Evolutionary conservation across 176 grass and related monocot species (phyloP).

Genomic region (Tillandsia leiboldiana): DNA sequence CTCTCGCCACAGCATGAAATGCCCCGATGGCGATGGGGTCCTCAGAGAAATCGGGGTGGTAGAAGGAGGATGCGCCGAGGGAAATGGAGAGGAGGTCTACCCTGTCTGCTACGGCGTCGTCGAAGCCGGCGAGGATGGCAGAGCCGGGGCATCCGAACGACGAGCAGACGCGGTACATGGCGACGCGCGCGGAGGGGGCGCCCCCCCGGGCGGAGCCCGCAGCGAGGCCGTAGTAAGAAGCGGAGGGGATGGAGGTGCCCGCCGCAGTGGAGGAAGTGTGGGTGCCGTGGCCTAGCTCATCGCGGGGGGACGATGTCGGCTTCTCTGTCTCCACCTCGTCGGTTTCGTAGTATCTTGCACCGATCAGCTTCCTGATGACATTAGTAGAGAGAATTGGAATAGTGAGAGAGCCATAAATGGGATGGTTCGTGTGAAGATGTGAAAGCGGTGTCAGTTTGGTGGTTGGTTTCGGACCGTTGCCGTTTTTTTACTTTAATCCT

Average conservation of each 20-base stretch:
- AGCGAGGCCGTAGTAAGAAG: slow-evolving; percentile 77
- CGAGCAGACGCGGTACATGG: slow-evolving; percentile 72
- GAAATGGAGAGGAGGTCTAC: slow-evolving; percentile 67
- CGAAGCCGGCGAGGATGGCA: slow-evolving; percentile 72
- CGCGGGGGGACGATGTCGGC: slow-evolving; percentile 26
- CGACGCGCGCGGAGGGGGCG: slow-evolving; percentile 37
- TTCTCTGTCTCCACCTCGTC: neutral
- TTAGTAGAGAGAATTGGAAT: neutral
- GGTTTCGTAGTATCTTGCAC: slow-evolving; percentile 61
- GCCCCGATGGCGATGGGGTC: slow-evolving; percentile 81
- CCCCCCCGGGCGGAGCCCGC: slow-evolving; percentile 59
- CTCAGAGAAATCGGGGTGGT: slow-evolving; percentile 34
- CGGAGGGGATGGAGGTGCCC: slow-evolving; percentile 30
- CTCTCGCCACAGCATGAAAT: slow-evolving; percentile 69
- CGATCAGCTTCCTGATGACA: slow-evolving; percentile 67
- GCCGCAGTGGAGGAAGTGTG: slow-evolving; percentile 82
- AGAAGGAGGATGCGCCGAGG: slow-evolving; percentile 32
- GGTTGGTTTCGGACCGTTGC: too few relatives aligned
- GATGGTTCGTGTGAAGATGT: neutral
- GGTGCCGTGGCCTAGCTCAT: slow-evolving; percentile 59
- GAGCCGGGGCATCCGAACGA: slow-evolving; percentile 51
- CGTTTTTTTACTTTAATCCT: too few relatives aligned
- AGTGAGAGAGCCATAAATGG: too few relatives aligned
- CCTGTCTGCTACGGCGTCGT: slow-evolving; percentile 66
- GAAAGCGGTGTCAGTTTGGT: too few relatives aligned